Conservation (phyloP, 768 basidiomycete species). For the Pisolithus orientalis region DNA sequence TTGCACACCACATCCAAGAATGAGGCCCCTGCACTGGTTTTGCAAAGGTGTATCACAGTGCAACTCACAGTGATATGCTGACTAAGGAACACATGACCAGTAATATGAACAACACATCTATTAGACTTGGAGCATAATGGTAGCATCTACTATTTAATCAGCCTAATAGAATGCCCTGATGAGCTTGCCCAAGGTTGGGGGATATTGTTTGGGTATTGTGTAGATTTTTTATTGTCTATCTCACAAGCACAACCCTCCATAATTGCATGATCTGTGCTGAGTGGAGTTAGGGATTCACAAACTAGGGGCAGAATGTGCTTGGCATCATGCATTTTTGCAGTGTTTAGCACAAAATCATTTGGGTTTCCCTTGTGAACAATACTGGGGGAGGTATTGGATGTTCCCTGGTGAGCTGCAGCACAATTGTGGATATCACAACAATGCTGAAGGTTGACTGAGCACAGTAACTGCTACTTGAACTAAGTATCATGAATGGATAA, state of each 20-base stretch:
- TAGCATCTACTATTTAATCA: neutral
- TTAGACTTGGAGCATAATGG: neutral
- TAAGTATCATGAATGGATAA: neutral
- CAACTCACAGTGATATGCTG: no score
- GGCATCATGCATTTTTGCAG: neutral
- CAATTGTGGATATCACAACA: constrained; percentile 13
- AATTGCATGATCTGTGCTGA: neutral
- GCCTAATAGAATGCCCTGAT: neutral
- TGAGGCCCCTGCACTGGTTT: no score
- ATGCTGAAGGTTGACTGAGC: constrained; percentile 16
- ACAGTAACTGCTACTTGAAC: constrained; percentile 8
- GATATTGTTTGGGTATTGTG: neutral
- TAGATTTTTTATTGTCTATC: neutral
- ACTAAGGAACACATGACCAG: neutral
- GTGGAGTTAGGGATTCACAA: neutral
- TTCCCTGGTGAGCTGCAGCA: neutral
- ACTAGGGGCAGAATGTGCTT: neutral
- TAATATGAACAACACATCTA: neutral
- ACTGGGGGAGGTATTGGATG: neutral
- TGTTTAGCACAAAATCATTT: neutral
- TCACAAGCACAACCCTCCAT: neutral
- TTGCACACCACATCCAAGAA: no score
- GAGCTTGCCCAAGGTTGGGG: neutral
- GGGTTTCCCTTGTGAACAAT: neutral
- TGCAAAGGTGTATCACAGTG: neutral